A percentile compares a stretch with the other conserved stretches of the same genome.
These are phyloP conservation scores for Amauroascus verrucosus DNA, from an alignment of 2,329 filamentous ascomycete species.

Conservation along the genomic window DNA sequence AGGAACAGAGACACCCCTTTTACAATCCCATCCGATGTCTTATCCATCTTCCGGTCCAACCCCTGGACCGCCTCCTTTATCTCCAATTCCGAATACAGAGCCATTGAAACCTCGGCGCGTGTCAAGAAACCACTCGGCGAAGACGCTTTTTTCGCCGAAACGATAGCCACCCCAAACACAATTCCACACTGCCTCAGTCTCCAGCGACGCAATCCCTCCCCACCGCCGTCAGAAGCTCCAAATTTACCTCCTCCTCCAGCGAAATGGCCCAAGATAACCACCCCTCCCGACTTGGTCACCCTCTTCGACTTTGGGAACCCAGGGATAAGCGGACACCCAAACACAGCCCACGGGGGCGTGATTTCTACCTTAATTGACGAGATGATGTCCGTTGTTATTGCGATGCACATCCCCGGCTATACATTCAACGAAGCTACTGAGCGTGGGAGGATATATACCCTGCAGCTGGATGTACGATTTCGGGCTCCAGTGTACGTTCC, in stretches of 20 bases:
- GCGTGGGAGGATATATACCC: slow-evolving; percentile 29
- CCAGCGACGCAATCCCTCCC: slow-evolving; percentile 17
- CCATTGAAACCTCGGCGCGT: slow-evolving; percentile 33
- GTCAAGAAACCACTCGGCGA: slow-evolving; percentile 33
- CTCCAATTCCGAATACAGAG: slow-evolving; percentile 28
- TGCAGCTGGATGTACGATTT: slow-evolving; percentile 35
- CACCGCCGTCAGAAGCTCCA: slow-evolving; percentile 18
- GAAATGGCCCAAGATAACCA: slow-evolving; percentile 11
- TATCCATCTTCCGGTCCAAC: slow-evolving; percentile 20
- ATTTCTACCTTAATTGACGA: slow-evolving; percentile 36
- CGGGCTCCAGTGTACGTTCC: slow-evolving; percentile 29
- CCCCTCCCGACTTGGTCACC: slow-evolving; percentile 30
- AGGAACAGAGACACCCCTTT: not conserved
- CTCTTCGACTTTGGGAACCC: slow-evolving; percentile 28
- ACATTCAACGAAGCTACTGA: slow-evolving; percentile 18
- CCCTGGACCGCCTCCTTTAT: slow-evolving; percentile 27
- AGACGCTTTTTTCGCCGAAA: slow-evolving; percentile 35
- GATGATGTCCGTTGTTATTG: slow-evolving; percentile 34
- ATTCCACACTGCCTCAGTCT: slow-evolving; percentile 36
- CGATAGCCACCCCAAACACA: slow-evolving; percentile 30
- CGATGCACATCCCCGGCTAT: slow-evolving; percentile 23
- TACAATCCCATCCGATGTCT: slow-evolving; percentile 12
- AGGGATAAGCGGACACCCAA: slow-evolving; percentile 33
- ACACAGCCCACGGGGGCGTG: slow-evolving; percentile 34
- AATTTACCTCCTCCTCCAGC: slow-evolving; percentile 20